Evolutionary conservation across 2,329 filamentous ascomycete genomes (phyloP).

Genomic region (Talaromyces sp.): DNA sequence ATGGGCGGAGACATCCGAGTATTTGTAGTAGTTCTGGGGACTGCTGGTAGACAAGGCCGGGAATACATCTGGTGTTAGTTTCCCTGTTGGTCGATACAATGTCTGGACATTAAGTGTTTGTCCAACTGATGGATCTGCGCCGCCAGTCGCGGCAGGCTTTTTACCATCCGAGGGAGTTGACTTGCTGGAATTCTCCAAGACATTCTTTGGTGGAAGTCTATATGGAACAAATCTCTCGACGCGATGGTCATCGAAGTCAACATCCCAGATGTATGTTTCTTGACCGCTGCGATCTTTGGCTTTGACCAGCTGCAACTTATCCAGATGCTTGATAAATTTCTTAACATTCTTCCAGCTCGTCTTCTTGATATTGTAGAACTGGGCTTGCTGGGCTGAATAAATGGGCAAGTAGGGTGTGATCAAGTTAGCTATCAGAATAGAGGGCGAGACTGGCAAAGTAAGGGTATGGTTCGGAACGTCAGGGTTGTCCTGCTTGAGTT

Average conservation of each 20-base stretch:
- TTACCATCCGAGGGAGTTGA: conserved; percentile 30
- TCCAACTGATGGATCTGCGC: conserved; percentile 45
- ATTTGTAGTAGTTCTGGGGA: conserved; percentile 59
- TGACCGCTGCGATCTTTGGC: conserved; percentile 66
- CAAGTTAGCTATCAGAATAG: conserved; percentile 64
- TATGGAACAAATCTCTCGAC: conserved; percentile 64
- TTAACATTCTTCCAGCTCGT: conserved; percentile 71
- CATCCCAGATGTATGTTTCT: conserved; percentile 65
- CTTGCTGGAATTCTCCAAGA: conserved; percentile 46
- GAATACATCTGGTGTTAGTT: conserved; percentile 59
- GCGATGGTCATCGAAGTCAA: conserved; percentile 63
- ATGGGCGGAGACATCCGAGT: conserved; percentile 60
- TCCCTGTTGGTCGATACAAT: conserved; percentile 60
- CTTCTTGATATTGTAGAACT: conserved; percentile 68
- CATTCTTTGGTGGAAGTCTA: conserved; percentile 61
- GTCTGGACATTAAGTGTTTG: conserved; percentile 53
- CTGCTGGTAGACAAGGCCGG: conserved; percentile 50
- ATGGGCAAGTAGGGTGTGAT: conserved; percentile 68
- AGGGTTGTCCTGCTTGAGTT: conserved; percentile 60
- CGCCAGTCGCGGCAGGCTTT: conserved; percentile 28
- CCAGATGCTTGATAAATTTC: conserved; percentile 69
- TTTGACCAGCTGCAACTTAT: conserved; percentile 65
- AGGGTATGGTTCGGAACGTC: conserved; percentile 57
- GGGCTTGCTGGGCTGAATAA: conserved; percentile 57
- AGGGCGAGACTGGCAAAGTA: conserved; percentile 65